Evolutionary conservation across 1,284 basidiomycete species (phyloP), one percentile per base, ranked within the genome.

Genomic region (Termitomyces sp.): DNA sequence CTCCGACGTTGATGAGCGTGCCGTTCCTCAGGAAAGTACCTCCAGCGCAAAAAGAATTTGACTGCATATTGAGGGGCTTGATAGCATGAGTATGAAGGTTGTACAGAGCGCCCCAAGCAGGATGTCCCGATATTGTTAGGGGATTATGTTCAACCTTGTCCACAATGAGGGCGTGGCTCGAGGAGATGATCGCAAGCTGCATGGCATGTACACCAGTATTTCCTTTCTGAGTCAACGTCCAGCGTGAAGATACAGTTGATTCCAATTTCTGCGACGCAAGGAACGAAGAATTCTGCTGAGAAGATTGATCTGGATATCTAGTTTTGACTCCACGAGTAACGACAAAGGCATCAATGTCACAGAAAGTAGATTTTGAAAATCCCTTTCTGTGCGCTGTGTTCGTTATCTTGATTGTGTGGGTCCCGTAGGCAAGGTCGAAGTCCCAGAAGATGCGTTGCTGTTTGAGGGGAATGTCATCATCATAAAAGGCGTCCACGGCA

Each of bases 71-170:
- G 24, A 94, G 73, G 39, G 90, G 81, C 38, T 74, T 80, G 52
- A 90, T 74, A 2, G 77, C 74, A 60, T 86, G 77, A 1, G 82
- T 83, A 30, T 81, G 67, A 54, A 91, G 70, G 67, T 91, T 81
- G 68, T 85, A 92, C 19, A 91, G 66, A 1, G 83, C 81, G 0
- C 78, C 87, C 90, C 90, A 93, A 3, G 90, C 89, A 13, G 88
- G 85, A 62, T 88, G 86, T 1, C 86, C 84, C 56, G 81, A 72
- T 64, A 88, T 75, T 0, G 81, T 78, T 42, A 92, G 73, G 8
- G 87, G 86, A 64, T 93, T 93, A 66, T 90, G 86, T 66, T 92
- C 90, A 15, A 91, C 88, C 70, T 92, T 92, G 77, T 92, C 90
- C 38, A 92, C 66, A 56, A 92, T 77, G 54, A 92, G 69, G 15